These are phyloP conservation scores for Calonectria hawksworthii DNA, from an alignment of 2,329 filamentous ascomycete genomes.

Conservation along the genomic window DNA sequence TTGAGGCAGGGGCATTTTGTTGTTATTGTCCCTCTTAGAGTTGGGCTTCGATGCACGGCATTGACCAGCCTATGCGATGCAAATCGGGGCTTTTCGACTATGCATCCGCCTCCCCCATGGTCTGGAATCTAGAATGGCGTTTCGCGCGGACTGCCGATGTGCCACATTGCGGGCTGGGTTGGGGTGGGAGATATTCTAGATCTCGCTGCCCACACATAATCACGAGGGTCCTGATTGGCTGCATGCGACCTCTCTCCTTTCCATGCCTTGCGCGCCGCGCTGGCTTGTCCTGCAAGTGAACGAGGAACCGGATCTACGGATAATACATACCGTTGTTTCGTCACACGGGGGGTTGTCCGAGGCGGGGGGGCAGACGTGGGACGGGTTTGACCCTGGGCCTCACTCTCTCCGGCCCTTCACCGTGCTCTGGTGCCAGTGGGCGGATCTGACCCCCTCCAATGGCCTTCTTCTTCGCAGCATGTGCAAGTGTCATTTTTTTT, in stretches of 20 bases:
- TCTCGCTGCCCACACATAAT: neutral
- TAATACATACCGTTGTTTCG: constrained; percentile 1
- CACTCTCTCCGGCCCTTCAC: neutral
- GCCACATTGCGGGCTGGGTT: constrained; percentile 2
- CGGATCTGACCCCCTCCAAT: neutral
- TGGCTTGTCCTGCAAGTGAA: constrained; percentile 2
- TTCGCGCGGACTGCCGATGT: neutral
- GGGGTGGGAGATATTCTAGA: constrained; percentile 12
- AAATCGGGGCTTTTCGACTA: neutral
- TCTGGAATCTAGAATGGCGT: neutral
- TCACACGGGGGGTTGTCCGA: neutral
- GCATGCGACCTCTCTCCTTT: neutral
- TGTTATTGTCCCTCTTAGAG: neutral
- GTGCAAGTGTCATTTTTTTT: neutral
- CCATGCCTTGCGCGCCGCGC: neutral
- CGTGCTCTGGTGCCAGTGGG: neutral
- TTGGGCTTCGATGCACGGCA: constrained; percentile 2
- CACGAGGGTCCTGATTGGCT: constrained; percentile 5
- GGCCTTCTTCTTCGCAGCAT: neutral
- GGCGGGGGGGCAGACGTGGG: neutral
- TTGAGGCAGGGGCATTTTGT: neutral
- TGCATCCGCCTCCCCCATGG: neutral
- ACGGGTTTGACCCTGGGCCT: neutral
- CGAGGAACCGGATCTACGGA: constrained; percentile 10
- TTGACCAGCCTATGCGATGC: neutral